Evolutionary conservation across 2,329 filamentous ascomycete species (phyloP).

Genomic region (Verticillium nonalfalfae): DNA sequence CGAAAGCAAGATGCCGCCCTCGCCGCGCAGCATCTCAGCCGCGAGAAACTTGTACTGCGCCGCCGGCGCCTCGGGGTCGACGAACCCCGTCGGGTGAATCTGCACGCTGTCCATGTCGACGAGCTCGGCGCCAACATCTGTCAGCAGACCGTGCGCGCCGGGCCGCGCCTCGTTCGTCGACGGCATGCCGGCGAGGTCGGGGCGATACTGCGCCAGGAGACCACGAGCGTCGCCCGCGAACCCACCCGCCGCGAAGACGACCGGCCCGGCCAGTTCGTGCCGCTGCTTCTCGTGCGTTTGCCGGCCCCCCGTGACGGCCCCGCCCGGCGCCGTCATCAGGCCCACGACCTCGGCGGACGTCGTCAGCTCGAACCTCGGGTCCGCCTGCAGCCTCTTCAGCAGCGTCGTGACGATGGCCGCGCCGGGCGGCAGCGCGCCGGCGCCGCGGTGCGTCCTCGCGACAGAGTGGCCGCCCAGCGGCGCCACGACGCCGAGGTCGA

Average conservation of each 20-base stretch:
- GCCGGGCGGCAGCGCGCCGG: slow-evolving; percentile 49
- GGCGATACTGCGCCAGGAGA: slow-evolving; percentile 47
- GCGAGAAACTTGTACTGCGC: slow-evolving; percentile 55
- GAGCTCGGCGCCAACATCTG: slow-evolving; percentile 29
- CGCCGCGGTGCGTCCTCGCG: slow-evolving; percentile 51
- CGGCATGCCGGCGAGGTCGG: slow-evolving; percentile 52
- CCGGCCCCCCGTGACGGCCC: slow-evolving; percentile 43
- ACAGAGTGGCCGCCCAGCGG: slow-evolving; percentile 53
- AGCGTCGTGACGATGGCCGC: slow-evolving; percentile 51
- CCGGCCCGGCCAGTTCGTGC: slow-evolving; percentile 39
- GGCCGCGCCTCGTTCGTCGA: slow-evolving; percentile 57
- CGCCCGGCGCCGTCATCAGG: slow-evolving; percentile 29
- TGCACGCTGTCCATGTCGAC: slow-evolving; percentile 53
- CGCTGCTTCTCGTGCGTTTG: slow-evolving; percentile 28
- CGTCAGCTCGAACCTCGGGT: slow-evolving; percentile 42
- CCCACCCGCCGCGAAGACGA: slow-evolving; percentile 55
- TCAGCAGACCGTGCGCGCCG: slow-evolving; percentile 41
- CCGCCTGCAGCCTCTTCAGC: slow-evolving; percentile 41
- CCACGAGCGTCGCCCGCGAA: slow-evolving; percentile 57
- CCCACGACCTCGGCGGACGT: slow-evolving; percentile 47
- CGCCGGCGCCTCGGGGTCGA: slow-evolving; percentile 41
- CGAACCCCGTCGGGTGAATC: slow-evolving; percentile 59
- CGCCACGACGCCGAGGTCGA: slow-evolving; percentile 53
- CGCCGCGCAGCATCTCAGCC: slow-evolving; percentile 55
- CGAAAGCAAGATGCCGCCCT: slow-evolving; percentile 52